Conservation (phyloP, 345 rosid species). For the Streptanthus diversifolius region DNA sequence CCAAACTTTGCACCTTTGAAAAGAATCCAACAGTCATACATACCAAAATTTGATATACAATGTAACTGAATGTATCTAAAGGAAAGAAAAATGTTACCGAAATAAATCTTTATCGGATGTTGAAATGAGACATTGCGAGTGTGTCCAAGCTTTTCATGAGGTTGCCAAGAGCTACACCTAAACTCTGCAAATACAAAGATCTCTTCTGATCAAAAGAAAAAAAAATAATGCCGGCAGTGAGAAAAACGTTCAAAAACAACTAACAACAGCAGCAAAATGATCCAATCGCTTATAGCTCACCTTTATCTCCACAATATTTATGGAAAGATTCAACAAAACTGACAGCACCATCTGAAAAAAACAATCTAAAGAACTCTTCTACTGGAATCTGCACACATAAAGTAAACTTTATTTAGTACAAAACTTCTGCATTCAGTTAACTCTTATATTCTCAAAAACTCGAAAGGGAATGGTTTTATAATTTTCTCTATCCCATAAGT, state of each 20-base stretch:
- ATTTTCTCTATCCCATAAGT: conserved; percentile 1
- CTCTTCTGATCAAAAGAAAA: not conserved
- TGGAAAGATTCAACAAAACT: conserved; percentile 76
- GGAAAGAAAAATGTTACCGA: conserved; percentile 52
- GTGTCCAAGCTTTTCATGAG: conserved; percentile 69
- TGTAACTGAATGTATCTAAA: conserved; percentile 4
- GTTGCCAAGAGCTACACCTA: conserved; percentile 71
- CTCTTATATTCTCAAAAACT: not conserved
- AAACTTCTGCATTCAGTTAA: conserved; percentile 10
- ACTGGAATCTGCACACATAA: conserved; percentile 65
- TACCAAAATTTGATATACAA: conserved; percentile 7
- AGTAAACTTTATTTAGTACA: not conserved
- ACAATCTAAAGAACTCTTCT: conserved; percentile 72
- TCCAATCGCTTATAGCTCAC: conserved; percentile 35
- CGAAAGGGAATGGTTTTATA: not conserved
- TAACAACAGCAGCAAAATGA: conserved; percentile 15
- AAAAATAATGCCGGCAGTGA: not conserved
- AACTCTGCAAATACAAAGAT: conserved; percentile 53
- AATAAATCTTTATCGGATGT: conserved; percentile 92
- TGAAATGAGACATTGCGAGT: conserved; percentile 78
- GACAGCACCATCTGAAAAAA: conserved; percentile 65
- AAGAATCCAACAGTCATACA: conserved; percentile 22
- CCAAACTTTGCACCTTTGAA: conserved; percentile 84
- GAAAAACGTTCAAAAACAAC: conserved; percentile 2
- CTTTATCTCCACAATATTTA: conserved; percentile 83